phyloP scores from a whole-genome alignment of 371 early-diverging fungal species.

The Amoeboaphelidium protococcarum region DNA sequence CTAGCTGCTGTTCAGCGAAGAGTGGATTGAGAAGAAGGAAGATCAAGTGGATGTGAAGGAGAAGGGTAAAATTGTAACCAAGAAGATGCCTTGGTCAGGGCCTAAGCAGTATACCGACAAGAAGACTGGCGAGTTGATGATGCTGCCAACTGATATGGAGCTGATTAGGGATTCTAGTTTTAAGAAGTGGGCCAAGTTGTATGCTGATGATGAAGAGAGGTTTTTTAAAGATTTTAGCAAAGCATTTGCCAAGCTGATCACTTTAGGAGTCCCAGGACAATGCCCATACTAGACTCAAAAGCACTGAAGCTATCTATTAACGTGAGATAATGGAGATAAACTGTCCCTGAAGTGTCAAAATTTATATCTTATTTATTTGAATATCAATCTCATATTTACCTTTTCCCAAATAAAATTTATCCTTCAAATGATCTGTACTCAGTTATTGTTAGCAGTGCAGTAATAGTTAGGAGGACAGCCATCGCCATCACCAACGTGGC shows the following conservation, averaged over 20 bases:
- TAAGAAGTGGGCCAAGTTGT: neutral
- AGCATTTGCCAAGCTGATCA: neutral
- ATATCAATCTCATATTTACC: too few relatives aligned
- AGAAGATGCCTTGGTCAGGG: slow-evolving; percentile 1
- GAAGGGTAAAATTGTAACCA: too few relatives aligned
- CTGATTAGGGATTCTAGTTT: neutral
- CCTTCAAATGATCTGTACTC: too few relatives aligned
- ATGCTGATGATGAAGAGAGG: neutral
- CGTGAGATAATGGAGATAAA: too few relatives aligned
- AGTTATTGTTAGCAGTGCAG: too few relatives aligned
- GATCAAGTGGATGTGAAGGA: neutral
- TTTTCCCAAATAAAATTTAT: too few relatives aligned
- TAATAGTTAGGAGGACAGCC: too few relatives aligned
- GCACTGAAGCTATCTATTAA: too few relatives aligned
- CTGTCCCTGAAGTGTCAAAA: too few relatives aligned
- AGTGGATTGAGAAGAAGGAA: neutral
- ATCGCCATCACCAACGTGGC: too few relatives aligned
- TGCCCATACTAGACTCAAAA: too few relatives aligned
- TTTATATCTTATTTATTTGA: too few relatives aligned
- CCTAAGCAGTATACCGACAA: slow-evolving; percentile 1
- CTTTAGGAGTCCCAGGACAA: neutral
- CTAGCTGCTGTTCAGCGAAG: neutral
- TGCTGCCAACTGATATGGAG: neutral
- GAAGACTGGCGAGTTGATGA: neutral
- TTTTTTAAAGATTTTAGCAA: neutral